phyloP scores from a whole-genome alignment of 257 asterid genomes.

The Rhazya stricta region DNA sequence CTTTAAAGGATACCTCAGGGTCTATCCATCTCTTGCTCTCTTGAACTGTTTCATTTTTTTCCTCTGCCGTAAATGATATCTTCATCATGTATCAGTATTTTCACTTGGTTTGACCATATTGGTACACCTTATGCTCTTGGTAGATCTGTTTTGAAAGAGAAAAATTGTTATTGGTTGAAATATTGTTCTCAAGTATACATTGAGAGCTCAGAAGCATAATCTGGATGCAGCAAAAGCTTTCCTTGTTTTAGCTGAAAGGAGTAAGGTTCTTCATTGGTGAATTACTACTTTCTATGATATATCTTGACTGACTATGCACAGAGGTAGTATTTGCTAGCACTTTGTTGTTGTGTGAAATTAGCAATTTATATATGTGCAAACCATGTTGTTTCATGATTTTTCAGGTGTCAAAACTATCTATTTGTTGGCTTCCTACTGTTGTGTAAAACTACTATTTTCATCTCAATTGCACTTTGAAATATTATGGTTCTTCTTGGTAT shows the following conservation, averaged over 20 bases:
- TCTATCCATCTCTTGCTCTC: neutral
- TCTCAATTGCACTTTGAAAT: constrained; percentile 1
- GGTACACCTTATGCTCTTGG: neutral
- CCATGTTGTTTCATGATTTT: neutral
- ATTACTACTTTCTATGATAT: neutral
- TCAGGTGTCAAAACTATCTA: neutral
- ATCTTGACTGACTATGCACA: neutral
- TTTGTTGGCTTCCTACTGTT: neutral
- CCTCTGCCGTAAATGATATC: neutral
- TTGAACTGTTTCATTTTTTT: neutral
- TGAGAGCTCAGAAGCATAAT: neutral
- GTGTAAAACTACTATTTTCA: neutral
- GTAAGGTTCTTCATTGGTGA: neutral
- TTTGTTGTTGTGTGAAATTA: neutral
- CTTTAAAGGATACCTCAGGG: neutral
- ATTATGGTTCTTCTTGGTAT: neutral
- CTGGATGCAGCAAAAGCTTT: neutral
- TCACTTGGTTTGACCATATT: neutral
- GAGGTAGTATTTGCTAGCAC: neutral
- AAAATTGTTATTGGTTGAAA: neutral
- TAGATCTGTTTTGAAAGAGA: neutral
- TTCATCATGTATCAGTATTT: neutral
- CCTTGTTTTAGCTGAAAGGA: neutral
- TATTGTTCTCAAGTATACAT: neutral
- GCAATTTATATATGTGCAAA: neutral